phyloP scores from a whole-genome alignment of 148 eudicot genomes.

The Silene conica region DNA sequence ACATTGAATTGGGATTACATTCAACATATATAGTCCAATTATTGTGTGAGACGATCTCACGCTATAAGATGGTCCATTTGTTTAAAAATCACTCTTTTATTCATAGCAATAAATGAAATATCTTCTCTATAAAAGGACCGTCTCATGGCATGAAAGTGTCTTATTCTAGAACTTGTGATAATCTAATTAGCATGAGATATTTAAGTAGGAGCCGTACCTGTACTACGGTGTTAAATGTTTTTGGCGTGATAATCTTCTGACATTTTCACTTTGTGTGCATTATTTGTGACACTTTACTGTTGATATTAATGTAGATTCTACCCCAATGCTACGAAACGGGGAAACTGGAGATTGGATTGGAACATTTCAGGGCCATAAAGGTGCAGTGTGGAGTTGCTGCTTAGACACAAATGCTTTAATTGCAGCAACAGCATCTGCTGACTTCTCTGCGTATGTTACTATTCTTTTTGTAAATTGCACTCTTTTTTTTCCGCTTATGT shows the following conservation, averaged over 20 bases:
- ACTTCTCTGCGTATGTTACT: conserved; percentile 72
- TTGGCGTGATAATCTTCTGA: not conserved
- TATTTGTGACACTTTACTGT: conserved; percentile 18
- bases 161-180: too few relatives aligned
- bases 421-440: conserved; percentile 92
- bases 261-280: not conserved
- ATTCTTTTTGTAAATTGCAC: not conserved
- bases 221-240: not conserved
- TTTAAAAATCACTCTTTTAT: too few relatives aligned
- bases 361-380: conserved; percentile 90
- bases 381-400: conserved; percentile 96
- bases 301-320: conserved; percentile 51
- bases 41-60: too few relatives aligned
- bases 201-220: not conserved
- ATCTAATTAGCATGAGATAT: conserved; percentile 2
- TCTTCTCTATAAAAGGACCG: too few relatives aligned
- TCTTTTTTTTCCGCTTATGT: not conserved
- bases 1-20: not conserved
- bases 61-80: too few relatives aligned
- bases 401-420: conserved; percentile 70
- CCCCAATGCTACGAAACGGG: conserved; percentile 89
- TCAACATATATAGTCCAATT: too few relatives aligned
- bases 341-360: conserved; percentile 97
- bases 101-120: too few relatives aligned
- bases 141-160: too few relatives aligned